Evolutionary conservation across 441 rosid genomes (phyloP).

Genomic region (Heliophila coronopifolia): DNA sequence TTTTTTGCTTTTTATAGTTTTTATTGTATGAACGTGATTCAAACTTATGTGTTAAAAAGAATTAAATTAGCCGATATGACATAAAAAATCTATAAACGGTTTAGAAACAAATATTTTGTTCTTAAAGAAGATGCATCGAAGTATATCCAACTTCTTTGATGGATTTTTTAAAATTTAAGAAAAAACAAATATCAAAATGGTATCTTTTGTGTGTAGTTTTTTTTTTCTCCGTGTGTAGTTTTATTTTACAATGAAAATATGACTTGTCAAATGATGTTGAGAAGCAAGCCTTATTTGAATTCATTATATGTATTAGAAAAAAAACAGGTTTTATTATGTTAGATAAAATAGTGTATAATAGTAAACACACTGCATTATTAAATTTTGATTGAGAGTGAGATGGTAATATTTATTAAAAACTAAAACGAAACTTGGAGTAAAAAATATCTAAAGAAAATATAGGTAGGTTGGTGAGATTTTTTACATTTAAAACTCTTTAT

Average conservation of each 20-base stretch:
- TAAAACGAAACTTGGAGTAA: neutral
- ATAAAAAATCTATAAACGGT: too few relatives aligned
- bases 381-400: neutral
- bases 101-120: conserved; percentile 8
- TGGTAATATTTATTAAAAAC: neutral
- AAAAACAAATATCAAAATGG: too few relatives aligned
- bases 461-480: conserved; percentile 19
- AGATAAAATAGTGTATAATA: too few relatives aligned
- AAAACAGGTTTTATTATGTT: neutral
- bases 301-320: neutral
- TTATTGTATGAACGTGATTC: too few relatives aligned
- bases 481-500: too few relatives aligned
- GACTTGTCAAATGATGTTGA: conserved; percentile 19
- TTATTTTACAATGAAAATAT: neutral
- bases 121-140: conserved; percentile 5
- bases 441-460: neutral
- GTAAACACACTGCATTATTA: too few relatives aligned
- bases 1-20: too few relatives aligned
- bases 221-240: too few relatives aligned
- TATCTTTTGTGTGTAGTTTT: neutral
- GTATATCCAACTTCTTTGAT: conserved; percentile 12
- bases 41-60: too few relatives aligned
- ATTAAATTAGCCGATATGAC: too few relatives aligned
- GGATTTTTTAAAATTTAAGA: neutral
- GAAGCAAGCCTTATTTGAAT: neutral